Base-by-base conservation (phyloP, 108 stramenopile species). In the Cyclostephanos tholiformis region DNA sequence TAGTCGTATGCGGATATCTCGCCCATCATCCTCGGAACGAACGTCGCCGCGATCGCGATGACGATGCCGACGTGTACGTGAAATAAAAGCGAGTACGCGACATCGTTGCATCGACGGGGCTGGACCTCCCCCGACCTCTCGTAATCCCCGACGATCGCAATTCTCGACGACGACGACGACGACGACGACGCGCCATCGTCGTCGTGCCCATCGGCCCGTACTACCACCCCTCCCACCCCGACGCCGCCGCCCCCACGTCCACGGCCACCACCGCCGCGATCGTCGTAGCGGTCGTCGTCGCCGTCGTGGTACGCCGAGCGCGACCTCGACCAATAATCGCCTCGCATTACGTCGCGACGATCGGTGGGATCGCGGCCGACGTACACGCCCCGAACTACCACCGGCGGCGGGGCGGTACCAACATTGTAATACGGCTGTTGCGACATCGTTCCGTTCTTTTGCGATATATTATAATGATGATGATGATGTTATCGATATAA, bases 31-130 rank as follows among this genome's bases (percentile, higher is more conserved):
- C 58, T 29, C 11, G 92, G 92, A 19, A 73, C 78, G 69, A 62
- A 88, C 22, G 27, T 26, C 30, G 63, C 74, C 8, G 88, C 71
- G 0, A 43, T n/a, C 56, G 67, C 77, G 22, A 38, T 87, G 63
- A 91, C 74, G 13, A 77, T 74, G 25, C 55, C 84, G 53, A 93
- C 57, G 70, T 93, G 88, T 1, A 61, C 72, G 35, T 73, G 87
- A 70, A 93, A 93, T 32, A 91, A 58, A 30, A 93, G 35, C 10
- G 84, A 88, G 75, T 80, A 93, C 22, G 83, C 48, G 16, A 67
- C 49, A 71, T 93, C 92, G 25, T 85, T 86, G 83, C 81, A 93
- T 25, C 72, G 48, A 32, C 57, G 22, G 0, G 85, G 82, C 62
- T 90, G 88, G 0, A 63, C 63, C 62, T 89, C 84, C 32, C 84